A percentile compares a stretch with the other conserved stretches of the same genome.
These are phyloP conservation scores for Didymella lethalis DNA, from an alignment of 2,329 filamentous ascomycete species.

Conservation along the genomic window DNA sequence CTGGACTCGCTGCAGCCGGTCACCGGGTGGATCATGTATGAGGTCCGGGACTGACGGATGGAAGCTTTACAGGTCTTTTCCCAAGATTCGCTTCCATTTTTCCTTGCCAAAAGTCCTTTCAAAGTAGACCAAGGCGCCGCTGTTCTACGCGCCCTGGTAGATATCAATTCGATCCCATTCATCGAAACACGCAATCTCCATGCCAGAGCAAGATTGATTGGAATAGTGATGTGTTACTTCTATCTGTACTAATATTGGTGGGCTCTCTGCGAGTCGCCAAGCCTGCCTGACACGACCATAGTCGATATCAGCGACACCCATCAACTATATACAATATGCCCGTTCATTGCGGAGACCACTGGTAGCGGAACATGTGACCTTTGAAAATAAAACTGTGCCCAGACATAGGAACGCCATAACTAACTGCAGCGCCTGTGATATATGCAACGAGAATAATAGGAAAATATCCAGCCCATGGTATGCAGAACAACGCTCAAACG, in stretches of 20 bases:
- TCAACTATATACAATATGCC: slow-evolving; percentile 19
- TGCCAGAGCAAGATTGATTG: too few relatives aligned
- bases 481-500: slow-evolving; percentile 25
- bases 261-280: slow-evolving; percentile 1
- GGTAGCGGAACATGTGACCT: slow-evolving; percentile 1
- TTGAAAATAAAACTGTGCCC: slow-evolving; percentile 2
- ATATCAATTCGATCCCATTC: background rate
- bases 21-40: slow-evolving; percentile 28
- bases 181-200: background rate
- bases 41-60: background rate
- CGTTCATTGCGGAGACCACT: slow-evolving; percentile 1
- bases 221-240: slow-evolving; percentile 5
- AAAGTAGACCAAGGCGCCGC: background rate
- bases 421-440: slow-evolving; percentile 7
- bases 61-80: background rate
- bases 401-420: slow-evolving; percentile 8
- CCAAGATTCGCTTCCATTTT: background rate
- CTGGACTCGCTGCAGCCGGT: slow-evolving; percentile 23
- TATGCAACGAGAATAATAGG: slow-evolving; percentile 7
- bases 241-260: slow-evolving; percentile 6
- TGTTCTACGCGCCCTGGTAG: background rate
- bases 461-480: slow-evolving; percentile 1
- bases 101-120: background rate
- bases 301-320: slow-evolving; percentile 8
- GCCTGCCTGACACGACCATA: slow-evolving; percentile 7